phyloP scores from a whole-genome alignment of 306 rosid species.

The Fagus crenata region DNA sequence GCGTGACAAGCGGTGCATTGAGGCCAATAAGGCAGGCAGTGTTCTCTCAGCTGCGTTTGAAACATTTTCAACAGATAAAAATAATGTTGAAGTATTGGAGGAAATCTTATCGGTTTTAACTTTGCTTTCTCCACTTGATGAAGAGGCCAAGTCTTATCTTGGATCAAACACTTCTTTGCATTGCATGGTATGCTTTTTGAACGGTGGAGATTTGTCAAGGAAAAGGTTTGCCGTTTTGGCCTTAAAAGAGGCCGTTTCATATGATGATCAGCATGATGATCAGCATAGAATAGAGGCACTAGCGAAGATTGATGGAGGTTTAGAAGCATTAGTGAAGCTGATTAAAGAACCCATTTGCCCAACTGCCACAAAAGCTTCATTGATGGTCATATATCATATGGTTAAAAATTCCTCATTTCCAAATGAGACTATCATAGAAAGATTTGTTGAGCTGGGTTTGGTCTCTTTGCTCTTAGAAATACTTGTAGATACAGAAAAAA shows the following conservation, averaged over 20 bases:
- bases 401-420: slow-evolving; percentile 32
- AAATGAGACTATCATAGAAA: slow-evolving; percentile 24
- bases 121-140: slow-evolving; percentile 34
- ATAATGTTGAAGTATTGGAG: slow-evolving; percentile 31
- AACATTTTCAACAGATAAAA: slow-evolving; percentile 22
- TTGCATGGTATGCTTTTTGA: slow-evolving; percentile 42
- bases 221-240: slow-evolving; percentile 38
- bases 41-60: slow-evolving; percentile 34
- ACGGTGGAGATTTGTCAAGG: slow-evolving; percentile 36
- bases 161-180: slow-evolving; percentile 34
- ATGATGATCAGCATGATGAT: not conserved
- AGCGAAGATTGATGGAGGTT: slow-evolving; percentile 32
- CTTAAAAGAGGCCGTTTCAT: slow-evolving; percentile 36
- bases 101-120: slow-evolving; percentile 42
- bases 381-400: slow-evolving; percentile 50
- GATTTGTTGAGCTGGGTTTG: slow-evolving; percentile 67
- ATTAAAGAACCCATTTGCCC: slow-evolving; percentile 48
- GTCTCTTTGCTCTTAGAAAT: slow-evolving; percentile 58
- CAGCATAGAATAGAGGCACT: not conserved
- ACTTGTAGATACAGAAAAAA: slow-evolving; percentile 61
- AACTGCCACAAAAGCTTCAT: slow-evolving; percentile 56
- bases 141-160: slow-evolving; percentile 32
- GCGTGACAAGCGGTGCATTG: slow-evolving; percentile 43
- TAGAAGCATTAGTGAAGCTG: slow-evolving; percentile 48
- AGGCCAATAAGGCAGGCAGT: slow-evolving; percentile 27